A percentile compares a stretch with the other conserved stretches of the same genome.
These are phyloP conservation scores for Ophiostoma quercus DNA, from an alignment of 2,329 filamentous ascomycete genomes.

Conservation along the genomic window DNA sequence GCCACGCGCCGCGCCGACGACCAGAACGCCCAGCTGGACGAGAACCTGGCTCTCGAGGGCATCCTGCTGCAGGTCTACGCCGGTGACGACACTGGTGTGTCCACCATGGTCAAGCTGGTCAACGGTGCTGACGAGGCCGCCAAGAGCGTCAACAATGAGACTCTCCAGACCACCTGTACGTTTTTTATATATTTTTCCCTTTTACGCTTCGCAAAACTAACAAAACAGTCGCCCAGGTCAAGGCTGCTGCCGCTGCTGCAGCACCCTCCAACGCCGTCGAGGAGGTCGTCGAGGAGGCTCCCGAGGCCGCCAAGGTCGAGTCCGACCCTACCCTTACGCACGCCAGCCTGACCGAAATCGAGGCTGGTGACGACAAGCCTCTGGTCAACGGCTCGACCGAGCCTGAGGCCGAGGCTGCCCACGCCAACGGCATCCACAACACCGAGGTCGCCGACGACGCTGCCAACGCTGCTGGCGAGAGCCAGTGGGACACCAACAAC, in stretches of 20 bases:
- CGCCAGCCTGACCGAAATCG: conserved; percentile 63
- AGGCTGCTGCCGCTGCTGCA: conserved; percentile 51
- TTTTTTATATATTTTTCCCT: too few relatives aligned
- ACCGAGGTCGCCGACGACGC: conserved; percentile 48
- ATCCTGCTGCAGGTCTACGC: conserved; percentile 73
- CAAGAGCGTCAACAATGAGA: conserved; percentile 58
- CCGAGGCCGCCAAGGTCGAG: conserved; percentile 33
- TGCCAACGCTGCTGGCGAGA: conserved; percentile 58
- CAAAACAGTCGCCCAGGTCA: conserved; percentile 52
- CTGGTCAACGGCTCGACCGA: conserved; percentile 22
- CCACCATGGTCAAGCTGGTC: conserved; percentile 71
- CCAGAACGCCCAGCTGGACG: conserved; percentile 57
- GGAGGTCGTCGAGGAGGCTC: conserved; percentile 35
- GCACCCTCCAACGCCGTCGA: conserved; percentile 38
- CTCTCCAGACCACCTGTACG: conserved; percentile 65
- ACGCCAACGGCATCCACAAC: conserved; percentile 37
- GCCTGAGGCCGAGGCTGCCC: conserved; percentile 13
- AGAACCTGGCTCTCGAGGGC: conserved; percentile 76
- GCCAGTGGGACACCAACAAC: conserved; percentile 54
- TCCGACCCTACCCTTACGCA: conserved; percentile 64
- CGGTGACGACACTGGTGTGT: conserved; percentile 68
- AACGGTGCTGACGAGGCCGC: conserved; percentile 64
- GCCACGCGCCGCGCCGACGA: conserved; percentile 70
- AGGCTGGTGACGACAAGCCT: conserved; percentile 34
- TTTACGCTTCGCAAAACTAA: too few relatives aligned